Conservation (phyloP, 768 basidiomycete species). For the Boletales sp. region DNA sequence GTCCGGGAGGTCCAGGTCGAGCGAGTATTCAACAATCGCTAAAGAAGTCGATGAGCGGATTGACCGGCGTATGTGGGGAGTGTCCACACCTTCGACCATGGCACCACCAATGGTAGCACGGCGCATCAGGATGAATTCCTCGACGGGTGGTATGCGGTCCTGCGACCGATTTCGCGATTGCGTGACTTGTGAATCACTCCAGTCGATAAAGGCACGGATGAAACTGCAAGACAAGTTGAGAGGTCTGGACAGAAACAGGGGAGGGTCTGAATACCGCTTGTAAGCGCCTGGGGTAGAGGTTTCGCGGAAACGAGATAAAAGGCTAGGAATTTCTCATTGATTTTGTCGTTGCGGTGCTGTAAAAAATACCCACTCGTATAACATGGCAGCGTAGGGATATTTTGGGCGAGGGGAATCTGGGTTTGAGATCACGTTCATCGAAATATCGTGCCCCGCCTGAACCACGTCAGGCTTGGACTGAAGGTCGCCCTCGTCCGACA, state of each 20-base stretch:
- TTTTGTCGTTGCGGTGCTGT: constrained; percentile 9
- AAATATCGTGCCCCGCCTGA: constrained; percentile 31
- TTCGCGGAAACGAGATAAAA: constrained; percentile 32
- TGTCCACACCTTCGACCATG: constrained; percentile 35
- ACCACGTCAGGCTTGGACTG: constrained; percentile 34
- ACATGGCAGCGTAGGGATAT: constrained; percentile 37
- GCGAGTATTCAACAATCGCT: constrained; percentile 37
- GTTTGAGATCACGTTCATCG: constrained; percentile 26
- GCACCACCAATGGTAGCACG: constrained; percentile 35
- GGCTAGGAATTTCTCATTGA: constrained; percentile 13
- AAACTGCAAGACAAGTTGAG: constrained; percentile 24
- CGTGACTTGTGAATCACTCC: constrained; percentile 34
- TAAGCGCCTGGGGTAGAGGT: constrained; percentile 37
- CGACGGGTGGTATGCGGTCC: constrained; percentile 35
- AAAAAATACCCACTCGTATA: constrained; percentile 32
- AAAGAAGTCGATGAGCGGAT: constrained; percentile 1
- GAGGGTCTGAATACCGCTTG: constrained; percentile 22
- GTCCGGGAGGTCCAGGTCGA: constrained; percentile 36
- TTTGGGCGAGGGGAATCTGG: constrained; percentile 28
- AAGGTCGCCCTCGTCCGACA: constrained; percentile 35
- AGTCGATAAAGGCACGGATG: constrained; percentile 32
- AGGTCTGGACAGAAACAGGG: neutral
- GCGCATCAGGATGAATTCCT: constrained; percentile 37
- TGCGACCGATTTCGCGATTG: constrained; percentile 34
- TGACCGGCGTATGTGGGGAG: neutral